Percentiles rank a stretch among this genome's conserved stretches.
Conservation (phyloP, 371 early-diverging fungal genomes). For the Apophysomyces elegans region DNA sequence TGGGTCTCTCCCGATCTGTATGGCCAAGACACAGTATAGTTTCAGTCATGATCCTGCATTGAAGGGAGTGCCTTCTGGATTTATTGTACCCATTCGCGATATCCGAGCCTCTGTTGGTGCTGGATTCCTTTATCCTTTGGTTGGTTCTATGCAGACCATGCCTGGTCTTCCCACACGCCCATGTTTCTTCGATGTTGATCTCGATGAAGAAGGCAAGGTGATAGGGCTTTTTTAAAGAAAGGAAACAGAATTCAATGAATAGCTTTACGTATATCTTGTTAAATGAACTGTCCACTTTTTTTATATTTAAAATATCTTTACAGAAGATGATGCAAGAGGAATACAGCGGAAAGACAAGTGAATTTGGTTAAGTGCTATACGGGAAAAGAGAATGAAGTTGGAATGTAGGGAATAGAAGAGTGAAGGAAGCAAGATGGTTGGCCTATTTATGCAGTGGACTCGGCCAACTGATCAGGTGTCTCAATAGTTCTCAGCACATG, state of each 20-base stretch:
- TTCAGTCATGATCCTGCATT: slow-evolving; percentile 89
- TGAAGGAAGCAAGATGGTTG: background rate
- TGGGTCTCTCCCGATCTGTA: slow-evolving; percentile 89
- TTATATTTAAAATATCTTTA: background rate
- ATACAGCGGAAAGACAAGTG: background rate
- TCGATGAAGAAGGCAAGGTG: slow-evolving; percentile 89
- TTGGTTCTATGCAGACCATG: slow-evolving; percentile 97
- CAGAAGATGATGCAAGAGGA: slow-evolving; percentile 4
- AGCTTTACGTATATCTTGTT: background rate
- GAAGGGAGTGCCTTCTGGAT: slow-evolving; percentile 93
- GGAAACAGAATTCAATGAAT: background rate
- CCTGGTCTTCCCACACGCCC: slow-evolving; percentile 98
- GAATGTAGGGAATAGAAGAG: background rate
- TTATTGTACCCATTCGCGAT: slow-evolving; percentile 92
- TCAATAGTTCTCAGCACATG: slow-evolving; percentile 29
- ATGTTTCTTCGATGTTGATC: slow-evolving; percentile 95
- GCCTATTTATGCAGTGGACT: background rate
- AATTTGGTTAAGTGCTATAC: background rate
- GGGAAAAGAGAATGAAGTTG: background rate
- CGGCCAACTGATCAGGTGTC: slow-evolving; percentile 24
- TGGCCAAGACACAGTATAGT: slow-evolving; percentile 97
- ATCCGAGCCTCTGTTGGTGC: slow-evolving; percentile 95
- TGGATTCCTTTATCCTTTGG: slow-evolving; percentile 96
- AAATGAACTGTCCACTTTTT: background rate
- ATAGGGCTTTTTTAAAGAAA: slow-evolving; percentile 81